phyloP scores from a whole-genome alignment of 2,329 filamentous ascomycete genomes.

The Tolypocladium tundrense region DNA sequence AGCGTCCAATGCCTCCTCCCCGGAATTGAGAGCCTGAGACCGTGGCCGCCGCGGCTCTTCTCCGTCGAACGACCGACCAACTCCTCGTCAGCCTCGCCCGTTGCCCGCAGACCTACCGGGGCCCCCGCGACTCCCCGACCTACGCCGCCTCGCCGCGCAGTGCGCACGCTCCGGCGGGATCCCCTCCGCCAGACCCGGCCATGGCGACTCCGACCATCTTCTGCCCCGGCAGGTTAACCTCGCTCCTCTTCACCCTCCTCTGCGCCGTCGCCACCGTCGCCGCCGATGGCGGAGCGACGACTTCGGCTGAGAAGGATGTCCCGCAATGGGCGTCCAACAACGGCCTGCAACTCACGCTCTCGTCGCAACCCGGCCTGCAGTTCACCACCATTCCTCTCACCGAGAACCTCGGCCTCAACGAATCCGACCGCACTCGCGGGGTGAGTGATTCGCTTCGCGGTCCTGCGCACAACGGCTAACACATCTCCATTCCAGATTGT shows the following conservation, averaged over 20 bases:
- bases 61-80: background rate
- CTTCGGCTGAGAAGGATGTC: constrained; percentile 21
- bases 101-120: background rate
- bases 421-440: constrained; percentile 20
- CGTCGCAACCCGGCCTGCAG: constrained; percentile 18
- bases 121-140: background rate
- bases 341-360: constrained; percentile 30
- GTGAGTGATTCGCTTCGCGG: constrained; percentile 20
- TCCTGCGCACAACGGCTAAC: background rate
- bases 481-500: constrained; percentile 23
- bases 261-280: constrained; percentile 17
- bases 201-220: background rate
- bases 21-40: constrained; percentile 8
- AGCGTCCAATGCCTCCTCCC: constrained; percentile 8
- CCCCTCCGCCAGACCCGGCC: background rate
- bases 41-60: background rate
- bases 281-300: constrained; percentile 23
- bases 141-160: background rate
- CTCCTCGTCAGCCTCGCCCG: background rate
- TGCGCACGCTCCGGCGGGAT: background rate
- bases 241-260: constrained; percentile 11
- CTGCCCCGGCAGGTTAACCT: constrained; percentile 4
- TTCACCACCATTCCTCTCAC: constrained; percentile 38
- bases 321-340: constrained; percentile 28
- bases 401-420: constrained; percentile 29